Conservation (phyloP, 2,329 filamentous ascomycete genomes). For the Fusarium sp. region DNA sequence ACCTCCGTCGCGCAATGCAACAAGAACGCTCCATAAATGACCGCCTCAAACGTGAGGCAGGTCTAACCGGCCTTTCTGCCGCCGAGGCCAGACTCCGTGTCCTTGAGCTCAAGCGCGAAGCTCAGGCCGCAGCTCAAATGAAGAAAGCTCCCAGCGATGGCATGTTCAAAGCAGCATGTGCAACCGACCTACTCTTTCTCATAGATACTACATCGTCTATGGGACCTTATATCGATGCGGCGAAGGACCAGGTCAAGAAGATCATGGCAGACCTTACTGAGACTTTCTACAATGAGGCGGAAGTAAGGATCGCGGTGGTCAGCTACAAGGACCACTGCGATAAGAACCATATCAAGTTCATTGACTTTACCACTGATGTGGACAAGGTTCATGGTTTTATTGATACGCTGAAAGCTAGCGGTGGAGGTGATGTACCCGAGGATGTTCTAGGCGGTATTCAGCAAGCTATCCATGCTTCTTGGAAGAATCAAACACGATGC, state of each 20-base stretch:
- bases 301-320: slow-evolving; percentile 51
- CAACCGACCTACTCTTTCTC: slow-evolving; percentile 52
- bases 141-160: slow-evolving; percentile 29
- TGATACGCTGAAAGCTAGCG: slow-evolving; percentile 8
- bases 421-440: slow-evolving; percentile 49
- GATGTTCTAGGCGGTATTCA: slow-evolving; percentile 51
- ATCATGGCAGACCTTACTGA: slow-evolving; percentile 49
- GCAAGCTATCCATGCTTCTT: slow-evolving; percentile 46
- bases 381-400: neutral
- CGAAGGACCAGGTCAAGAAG: slow-evolving; percentile 49
- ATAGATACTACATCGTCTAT: slow-evolving; percentile 53
- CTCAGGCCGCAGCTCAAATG: slow-evolving; percentile 11
- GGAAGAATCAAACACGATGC: slow-evolving; percentile 49
- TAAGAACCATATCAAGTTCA: slow-evolving; percentile 8
- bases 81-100: slow-evolving; percentile 19
- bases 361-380: slow-evolving; percentile 22
- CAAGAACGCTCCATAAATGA: slow-evolving; percentile 10
- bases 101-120: slow-evolving; percentile 18
- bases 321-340: slow-evolving; percentile 51
- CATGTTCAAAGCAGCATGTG: slow-evolving; percentile 49
- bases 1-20: slow-evolving; percentile 16
- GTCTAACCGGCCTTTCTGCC: slow-evolving; percentile 1
- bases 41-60: slow-evolving; percentile 11
- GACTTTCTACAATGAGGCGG: slow-evolving; percentile 48
- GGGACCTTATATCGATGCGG: slow-evolving; percentile 46